Conservation (phyloP, 1,284 basidiomycete species). For the Chiua sp. region DNA sequence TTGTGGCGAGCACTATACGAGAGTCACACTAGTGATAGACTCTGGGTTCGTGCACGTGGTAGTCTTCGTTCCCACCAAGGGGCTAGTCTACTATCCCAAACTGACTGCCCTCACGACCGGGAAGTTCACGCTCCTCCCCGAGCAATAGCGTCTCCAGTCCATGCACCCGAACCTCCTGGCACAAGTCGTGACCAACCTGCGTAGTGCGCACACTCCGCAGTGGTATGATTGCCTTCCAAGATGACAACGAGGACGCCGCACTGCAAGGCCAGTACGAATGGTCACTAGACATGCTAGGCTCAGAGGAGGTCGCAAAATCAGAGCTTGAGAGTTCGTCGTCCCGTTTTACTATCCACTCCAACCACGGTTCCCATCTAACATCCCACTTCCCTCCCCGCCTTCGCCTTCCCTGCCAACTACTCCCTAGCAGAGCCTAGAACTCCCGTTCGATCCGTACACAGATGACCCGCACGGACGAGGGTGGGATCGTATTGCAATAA, state of each 20-base stretch:
- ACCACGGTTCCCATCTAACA: slow-evolving; percentile 10
- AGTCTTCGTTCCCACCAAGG: too few species aligned
- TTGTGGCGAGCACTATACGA: too few species aligned
- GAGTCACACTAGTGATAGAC: background rate
- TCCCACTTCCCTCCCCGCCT: slow-evolving; percentile 15
- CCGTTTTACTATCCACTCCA: too few species aligned
- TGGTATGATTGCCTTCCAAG: slow-evolving; percentile 60
- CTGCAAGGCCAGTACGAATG: slow-evolving; percentile 71
- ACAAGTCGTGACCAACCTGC: slow-evolving; percentile 72
- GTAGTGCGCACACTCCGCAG: slow-evolving; percentile 61
- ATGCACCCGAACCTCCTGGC: slow-evolving; percentile 47
- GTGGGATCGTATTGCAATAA: slow-evolving; percentile 69
- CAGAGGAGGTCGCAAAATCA: slow-evolving; percentile 42
- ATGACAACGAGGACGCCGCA: slow-evolving; percentile 46
- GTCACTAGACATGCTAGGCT: slow-evolving; percentile 72
- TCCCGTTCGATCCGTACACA: slow-evolving; percentile 64
- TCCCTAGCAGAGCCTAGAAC: slow-evolving; percentile 30
- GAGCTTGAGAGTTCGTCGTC: slow-evolving; percentile 32
- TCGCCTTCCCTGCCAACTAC: slow-evolving; percentile 29
- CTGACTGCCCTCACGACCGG: slow-evolving; percentile 75
- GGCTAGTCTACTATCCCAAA: slow-evolving; percentile 44
- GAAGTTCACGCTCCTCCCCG: slow-evolving; percentile 75
- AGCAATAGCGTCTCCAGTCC: slow-evolving; percentile 68
- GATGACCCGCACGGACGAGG: slow-evolving; percentile 63
- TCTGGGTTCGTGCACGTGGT: slow-evolving; percentile 22